A percentile compares a stretch with the other conserved stretches of the same genome.
Conservation (phyloP, 2,329 filamentous ascomycete species). For the Fusarium graminum region DNA sequence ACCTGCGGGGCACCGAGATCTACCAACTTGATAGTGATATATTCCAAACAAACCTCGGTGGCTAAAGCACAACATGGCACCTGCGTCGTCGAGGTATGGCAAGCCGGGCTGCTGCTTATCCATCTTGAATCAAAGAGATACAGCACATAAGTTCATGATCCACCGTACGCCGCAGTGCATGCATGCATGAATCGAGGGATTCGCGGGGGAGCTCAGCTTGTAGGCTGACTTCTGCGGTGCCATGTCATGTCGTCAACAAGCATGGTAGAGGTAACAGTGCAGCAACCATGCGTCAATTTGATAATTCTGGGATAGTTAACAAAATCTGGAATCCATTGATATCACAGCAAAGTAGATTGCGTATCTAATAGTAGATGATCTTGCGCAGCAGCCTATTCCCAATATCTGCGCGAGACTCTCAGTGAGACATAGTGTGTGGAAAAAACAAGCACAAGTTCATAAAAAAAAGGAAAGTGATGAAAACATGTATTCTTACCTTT, state of each 20-base stretch:
- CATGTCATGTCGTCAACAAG: conserved; percentile 43
- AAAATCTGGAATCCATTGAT: background rate
- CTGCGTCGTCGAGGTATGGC: conserved; percentile 42
- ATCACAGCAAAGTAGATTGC: background rate
- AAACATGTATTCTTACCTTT: background rate
- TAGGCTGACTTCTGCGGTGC: conserved; percentile 25
- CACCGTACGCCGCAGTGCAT: conserved; percentile 31
- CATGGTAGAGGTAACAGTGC: conserved; percentile 38
- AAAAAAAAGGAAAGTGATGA: background rate
- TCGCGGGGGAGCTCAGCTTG: conserved; percentile 31
- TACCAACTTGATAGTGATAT: conserved; percentile 17
- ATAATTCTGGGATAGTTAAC: conserved; percentile 9
- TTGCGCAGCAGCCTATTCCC: background rate
- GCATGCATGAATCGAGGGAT: conserved; percentile 38
- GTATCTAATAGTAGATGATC: background rate
- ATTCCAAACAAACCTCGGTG: conserved; percentile 19
- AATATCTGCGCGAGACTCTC: background rate
- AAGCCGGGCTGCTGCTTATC: conserved; percentile 32
- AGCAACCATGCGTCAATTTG: conserved; percentile 39
- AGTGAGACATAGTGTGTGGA: background rate
- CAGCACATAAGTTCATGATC: conserved; percentile 28
- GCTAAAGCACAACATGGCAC: conserved; percentile 42
- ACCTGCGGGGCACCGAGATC: conserved; percentile 23
- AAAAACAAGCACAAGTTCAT: background rate
- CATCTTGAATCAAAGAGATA: conserved; percentile 40